phyloP scores from a whole-genome alignment of 257 asterid species.

The Pogostemon cablin region DNA sequence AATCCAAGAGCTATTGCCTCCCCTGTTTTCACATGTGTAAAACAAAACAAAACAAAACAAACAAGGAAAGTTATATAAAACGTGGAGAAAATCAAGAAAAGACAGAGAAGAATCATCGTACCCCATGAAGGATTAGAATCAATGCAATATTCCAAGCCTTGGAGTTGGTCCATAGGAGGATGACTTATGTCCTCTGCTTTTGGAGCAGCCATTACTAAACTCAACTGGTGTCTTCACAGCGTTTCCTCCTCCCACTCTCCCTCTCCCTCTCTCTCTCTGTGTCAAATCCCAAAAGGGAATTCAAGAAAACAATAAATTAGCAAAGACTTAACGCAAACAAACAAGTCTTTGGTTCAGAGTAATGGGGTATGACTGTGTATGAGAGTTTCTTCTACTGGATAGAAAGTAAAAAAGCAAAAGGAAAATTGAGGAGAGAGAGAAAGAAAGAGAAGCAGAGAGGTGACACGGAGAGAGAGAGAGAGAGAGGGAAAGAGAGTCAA shows the following conservation, averaged over 20 bases:
- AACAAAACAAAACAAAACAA: conserved; percentile 34
- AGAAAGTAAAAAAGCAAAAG: conserved; percentile 49
- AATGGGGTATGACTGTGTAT: conserved; percentile 35
- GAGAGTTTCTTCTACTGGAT: conserved; percentile 30
- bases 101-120: conserved; percentile 31
- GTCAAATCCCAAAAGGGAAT: conserved; percentile 33
- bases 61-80: not conserved
- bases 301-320: conserved; percentile 30
- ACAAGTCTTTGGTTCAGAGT: conserved; percentile 24
- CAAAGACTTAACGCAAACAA: conserved; percentile 25
- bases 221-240: conserved; percentile 25
- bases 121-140: conserved; percentile 99
- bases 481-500: conserved; percentile 43
- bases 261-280: conserved; percentile 29
- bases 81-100: not conserved
- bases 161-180: conserved; percentile 96
- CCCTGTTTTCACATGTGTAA: conserved; percentile 52
- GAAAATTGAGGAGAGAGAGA: conserved; percentile 33
- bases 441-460: conserved; percentile 45
- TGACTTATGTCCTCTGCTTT: conserved; percentile 95
- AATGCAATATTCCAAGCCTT: conserved; percentile 96
- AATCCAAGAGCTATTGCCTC: conserved; percentile 89
- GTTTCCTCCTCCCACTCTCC: not conserved
- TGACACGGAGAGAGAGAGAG: conserved; percentile 28
- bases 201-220: conserved; percentile 66